phyloP scores from a whole-genome alignment of 805 yeast species.

The Debaryomyces maramus region DNA sequence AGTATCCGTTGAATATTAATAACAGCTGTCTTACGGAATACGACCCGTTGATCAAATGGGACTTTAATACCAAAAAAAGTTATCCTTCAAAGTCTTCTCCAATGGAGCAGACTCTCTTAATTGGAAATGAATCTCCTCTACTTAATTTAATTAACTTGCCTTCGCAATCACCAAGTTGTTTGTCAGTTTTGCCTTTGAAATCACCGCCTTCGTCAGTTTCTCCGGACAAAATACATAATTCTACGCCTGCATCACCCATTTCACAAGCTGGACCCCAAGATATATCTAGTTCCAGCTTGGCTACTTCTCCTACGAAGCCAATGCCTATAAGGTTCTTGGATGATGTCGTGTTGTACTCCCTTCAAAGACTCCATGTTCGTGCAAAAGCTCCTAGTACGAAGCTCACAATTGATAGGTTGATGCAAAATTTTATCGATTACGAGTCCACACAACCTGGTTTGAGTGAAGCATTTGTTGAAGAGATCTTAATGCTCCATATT shows the following conservation, averaged over 20 bases:
- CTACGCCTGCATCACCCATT: neutral
- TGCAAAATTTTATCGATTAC: slow-evolving; percentile 38
- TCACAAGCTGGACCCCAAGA: neutral
- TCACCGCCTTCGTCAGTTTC: slow-evolving; percentile 11
- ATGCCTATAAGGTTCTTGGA: slow-evolving; percentile 16
- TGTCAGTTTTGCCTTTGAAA: slow-evolving; percentile 1
- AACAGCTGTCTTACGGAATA: neutral
- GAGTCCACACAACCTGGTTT: slow-evolving; percentile 64
- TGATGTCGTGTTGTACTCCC: slow-evolving; percentile 44
- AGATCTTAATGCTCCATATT: slow-evolving; percentile 29
- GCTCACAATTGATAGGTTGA: slow-evolving; percentile 43
- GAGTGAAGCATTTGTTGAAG: slow-evolving; percentile 66
- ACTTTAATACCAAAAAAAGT: slow-evolving; percentile 16
- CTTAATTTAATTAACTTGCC: neutral
- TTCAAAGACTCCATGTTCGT: slow-evolving; percentile 49
- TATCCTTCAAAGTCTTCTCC: slow-evolving; percentile 5
- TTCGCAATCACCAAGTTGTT: neutral
- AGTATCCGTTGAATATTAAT: neutral
- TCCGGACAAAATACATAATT: slow-evolving; percentile 2
- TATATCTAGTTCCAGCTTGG: neutral
- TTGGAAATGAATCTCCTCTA: neutral
- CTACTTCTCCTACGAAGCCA: neutral
- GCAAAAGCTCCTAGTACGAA: slow-evolving; percentile 53
- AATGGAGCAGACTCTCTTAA: slow-evolving; percentile 11
- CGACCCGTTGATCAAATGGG: slow-evolving; percentile 14